Conservation (phyloP, 345 rosid genomes). For the Brassica nigra region DNA sequence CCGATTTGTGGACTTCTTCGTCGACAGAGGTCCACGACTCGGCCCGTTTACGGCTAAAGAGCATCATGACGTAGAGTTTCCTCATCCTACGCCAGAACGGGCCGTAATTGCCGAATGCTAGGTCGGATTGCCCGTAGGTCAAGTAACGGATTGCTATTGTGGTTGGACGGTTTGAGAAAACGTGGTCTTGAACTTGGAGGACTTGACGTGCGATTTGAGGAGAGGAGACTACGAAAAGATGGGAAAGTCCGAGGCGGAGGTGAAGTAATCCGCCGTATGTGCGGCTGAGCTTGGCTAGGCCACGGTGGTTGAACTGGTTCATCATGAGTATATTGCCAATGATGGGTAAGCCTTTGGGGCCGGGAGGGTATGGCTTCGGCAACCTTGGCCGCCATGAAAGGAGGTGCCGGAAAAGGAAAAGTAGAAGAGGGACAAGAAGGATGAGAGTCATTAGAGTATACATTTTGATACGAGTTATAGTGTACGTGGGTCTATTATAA, state of each 20-base stretch:
- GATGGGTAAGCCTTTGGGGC: constrained; percentile 76
- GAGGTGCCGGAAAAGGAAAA: constrained; percentile 12
- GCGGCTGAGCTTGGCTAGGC: constrained; percentile 55
- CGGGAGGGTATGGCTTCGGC: constrained; percentile 63
- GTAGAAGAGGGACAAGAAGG: neutral
- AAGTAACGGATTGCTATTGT: constrained; percentile 64
- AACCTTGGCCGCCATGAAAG: neutral
- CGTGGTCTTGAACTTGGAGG: constrained; percentile 63
- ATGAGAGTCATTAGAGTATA: neutral
- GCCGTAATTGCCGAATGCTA: constrained; percentile 84
- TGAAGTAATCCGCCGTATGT: constrained; percentile 61
- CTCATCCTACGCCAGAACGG: constrained; percentile 94
- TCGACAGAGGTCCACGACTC: constrained; percentile 83
- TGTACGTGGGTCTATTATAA: neutral
- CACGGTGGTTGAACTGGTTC: constrained; percentile 75
- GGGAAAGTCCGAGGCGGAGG: constrained; percentile 55
- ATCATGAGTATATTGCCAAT: constrained; percentile 74
- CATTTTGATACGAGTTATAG: constrained; percentile 6
- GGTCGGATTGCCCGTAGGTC: constrained; percentile 74
- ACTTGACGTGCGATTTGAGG: constrained; percentile 72
- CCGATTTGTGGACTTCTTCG: constrained; percentile 59
- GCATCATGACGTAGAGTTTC: constrained; percentile 73
- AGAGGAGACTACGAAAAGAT: constrained; percentile 57
- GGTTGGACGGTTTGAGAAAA: constrained; percentile 73
- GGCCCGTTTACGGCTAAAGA: constrained; percentile 77